phyloP scores from a whole-genome alignment of 192 early-diverging fungal species.

The Funneliformis geosporum region DNA sequence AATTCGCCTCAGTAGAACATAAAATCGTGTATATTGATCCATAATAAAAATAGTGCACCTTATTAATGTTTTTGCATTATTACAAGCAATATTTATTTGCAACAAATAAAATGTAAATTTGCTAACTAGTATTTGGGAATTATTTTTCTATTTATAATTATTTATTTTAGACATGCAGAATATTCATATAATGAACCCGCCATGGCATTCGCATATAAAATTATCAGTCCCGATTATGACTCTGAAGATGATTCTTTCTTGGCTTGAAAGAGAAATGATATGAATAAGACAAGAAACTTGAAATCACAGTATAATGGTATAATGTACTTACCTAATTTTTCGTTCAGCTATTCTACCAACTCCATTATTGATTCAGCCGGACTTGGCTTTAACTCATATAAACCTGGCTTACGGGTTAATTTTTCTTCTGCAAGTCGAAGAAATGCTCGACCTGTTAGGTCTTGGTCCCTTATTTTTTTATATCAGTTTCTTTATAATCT shows the following conservation, averaged over 20 bases:
- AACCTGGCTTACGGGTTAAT: slow-evolving; percentile 4
- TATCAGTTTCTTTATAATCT: slow-evolving; percentile 7
- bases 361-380: slow-evolving; percentile 9
- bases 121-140: too few relatives aligned
- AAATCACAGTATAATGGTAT: slow-evolving; percentile 2
- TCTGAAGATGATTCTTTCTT: background rate
- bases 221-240: background rate
- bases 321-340: slow-evolving; percentile 11
- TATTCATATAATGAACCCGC: too few relatives aligned
- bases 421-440: background rate
- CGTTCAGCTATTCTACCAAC: background rate
- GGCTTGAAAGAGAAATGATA: slow-evolving; percentile 4
- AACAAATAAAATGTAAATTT: too few relatives aligned
- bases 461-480: background rate
- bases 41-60: too few relatives aligned
- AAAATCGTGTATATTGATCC: too few relatives aligned
- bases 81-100: too few relatives aligned
- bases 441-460: slow-evolving; percentile 7
- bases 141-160: too few relatives aligned
- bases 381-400: slow-evolving; percentile 7
- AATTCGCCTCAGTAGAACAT: too few relatives aligned
- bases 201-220: too few relatives aligned
- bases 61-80: too few relatives aligned
- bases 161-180: too few relatives aligned
- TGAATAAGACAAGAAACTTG: slow-evolving; percentile 12